phyloP scores from a whole-genome alignment of 257 asterid genomes.

The Solanum lignicaule region DNA sequence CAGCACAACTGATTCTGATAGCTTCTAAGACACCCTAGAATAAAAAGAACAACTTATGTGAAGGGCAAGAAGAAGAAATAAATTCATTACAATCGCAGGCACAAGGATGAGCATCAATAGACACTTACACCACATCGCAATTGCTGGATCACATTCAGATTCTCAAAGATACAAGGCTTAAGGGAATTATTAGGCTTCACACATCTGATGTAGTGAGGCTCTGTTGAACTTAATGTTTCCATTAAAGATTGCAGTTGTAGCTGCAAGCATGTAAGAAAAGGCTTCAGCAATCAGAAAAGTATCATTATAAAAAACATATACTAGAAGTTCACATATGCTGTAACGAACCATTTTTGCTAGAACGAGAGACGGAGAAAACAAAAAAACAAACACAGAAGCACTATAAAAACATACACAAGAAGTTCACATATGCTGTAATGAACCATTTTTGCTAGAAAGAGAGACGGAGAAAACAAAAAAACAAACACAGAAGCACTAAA shows the following conservation, averaged over 20 bases:
- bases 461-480: background rate
- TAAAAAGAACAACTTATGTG: background rate
- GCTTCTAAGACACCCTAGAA: constrained; percentile 97
- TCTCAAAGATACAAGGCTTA: constrained; percentile 95
- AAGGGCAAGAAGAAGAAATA: background rate
- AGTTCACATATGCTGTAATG: background rate
- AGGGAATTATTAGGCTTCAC: constrained; percentile 92
- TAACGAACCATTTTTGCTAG: background rate
- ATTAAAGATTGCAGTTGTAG: constrained; percentile 93
- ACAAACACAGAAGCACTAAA: background rate
- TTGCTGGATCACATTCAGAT: constrained; percentile 80
- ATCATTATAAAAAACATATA: background rate
- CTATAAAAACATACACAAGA: background rate
- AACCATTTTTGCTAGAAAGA: background rate
- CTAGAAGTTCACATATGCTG: background rate
- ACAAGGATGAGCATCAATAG: constrained; percentile 6
- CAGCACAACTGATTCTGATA: constrained; percentile 98
- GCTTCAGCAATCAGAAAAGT: constrained; percentile 10
- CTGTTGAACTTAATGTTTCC: constrained; percentile 91
- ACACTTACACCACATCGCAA: constrained; percentile 97
- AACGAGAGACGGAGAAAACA: background rate
- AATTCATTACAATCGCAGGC: background rate
- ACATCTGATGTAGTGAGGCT: constrained; percentile 98
- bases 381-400: background rate
- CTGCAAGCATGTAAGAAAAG: constrained; percentile 43